A percentile compares a stretch with the other conserved stretches of the same genome.
Conservation (phyloP, 179 eudicot genomes). For the Dionaea muscipula region DNA sequence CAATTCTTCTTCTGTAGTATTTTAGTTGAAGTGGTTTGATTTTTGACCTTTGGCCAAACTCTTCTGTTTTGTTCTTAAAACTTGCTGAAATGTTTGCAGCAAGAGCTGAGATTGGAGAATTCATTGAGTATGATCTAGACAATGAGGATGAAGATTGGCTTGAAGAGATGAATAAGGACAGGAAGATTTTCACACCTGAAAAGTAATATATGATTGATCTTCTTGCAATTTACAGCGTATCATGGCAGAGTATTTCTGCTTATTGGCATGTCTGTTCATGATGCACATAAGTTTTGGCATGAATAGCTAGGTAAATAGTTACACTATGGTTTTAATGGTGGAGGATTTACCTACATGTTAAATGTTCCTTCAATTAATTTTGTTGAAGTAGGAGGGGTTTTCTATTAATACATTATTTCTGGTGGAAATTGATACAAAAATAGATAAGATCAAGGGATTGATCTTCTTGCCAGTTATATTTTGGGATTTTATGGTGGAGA, state of each 20-base stretch:
- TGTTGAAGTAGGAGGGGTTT: too few relatives aligned
- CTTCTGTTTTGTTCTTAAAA: not conserved
- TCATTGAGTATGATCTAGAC: slow-evolving; percentile 92
- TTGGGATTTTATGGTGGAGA: too few relatives aligned
- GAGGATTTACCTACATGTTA: too few relatives aligned
- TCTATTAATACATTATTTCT: too few relatives aligned
- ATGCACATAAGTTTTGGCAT: not conserved
- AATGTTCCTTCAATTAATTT: too few relatives aligned
- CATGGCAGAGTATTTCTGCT: not conserved
- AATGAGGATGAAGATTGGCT: slow-evolving; percentile 98
- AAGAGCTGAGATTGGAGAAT: slow-evolving; percentile 90
- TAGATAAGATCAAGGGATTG: too few relatives aligned
- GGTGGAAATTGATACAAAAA: too few relatives aligned
- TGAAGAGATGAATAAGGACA: slow-evolving; percentile 54
- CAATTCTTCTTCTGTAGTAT: not conserved
- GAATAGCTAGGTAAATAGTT: too few relatives aligned
- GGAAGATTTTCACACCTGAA: slow-evolving; percentile 48
- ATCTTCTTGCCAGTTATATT: too few relatives aligned
- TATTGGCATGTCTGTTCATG: not conserved
- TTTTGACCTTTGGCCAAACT: not conserved
- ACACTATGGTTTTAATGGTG: too few relatives aligned
- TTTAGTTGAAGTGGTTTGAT: too few relatives aligned
- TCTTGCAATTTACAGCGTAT: not conserved
- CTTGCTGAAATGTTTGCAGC: slow-evolving; percentile 36
- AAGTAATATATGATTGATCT: slow-evolving; percentile 31